Evolutionary conservation across 352 stramenopile genomes (phyloP), one percentile per base, ranked within the genome.

Genomic region (Aphanomyces invadans): DNA sequence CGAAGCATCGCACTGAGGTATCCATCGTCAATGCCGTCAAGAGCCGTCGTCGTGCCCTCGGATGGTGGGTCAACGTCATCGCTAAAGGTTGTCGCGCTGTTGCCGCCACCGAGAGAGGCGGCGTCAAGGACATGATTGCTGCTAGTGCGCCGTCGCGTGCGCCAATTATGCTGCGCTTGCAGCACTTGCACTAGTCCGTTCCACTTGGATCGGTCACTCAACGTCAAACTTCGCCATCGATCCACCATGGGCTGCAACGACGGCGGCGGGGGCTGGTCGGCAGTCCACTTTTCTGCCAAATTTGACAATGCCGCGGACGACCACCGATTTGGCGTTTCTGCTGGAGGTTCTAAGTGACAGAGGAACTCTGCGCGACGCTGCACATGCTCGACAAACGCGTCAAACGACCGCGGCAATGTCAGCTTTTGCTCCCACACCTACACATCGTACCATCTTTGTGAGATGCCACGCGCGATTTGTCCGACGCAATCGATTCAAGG

Each of bases 211-310:
- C 79, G 89, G 54, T 95, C 86, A 9, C 73, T 76, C 57, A 93
- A 77, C 9, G 78, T 67, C 29, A 95, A 46, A 9, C 76, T 89
- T 71, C 86, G 86, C 86, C 86, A 95, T 10, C 86, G 73, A 56
- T 95, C 86, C 31, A 93, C 76, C 84, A 95, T 93, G 9, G 86
- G 86, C 42, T 95, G 80, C 31, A 95, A 65, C 0, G 80, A 90
- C 15, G 86, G 86, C 29, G 83, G 83, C 0, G 86, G 46, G 19
- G 46, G 91, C 48, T 88, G 90, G 51, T 92, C 79, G 1, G 83
- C 63, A 60, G 82, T 91, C 86, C 86, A 95, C 36, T 95, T 95
- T 49, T 95, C 83, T 10, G 86, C 86, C 32, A 95, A 68, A 52
- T 95, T 90, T 42, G 82, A 88, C 0, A 95, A 68, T 1, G 86